phyloP scores from a whole-genome alignment of 768 basidiomycete genomes.

The Ramaria sp. region DNA sequence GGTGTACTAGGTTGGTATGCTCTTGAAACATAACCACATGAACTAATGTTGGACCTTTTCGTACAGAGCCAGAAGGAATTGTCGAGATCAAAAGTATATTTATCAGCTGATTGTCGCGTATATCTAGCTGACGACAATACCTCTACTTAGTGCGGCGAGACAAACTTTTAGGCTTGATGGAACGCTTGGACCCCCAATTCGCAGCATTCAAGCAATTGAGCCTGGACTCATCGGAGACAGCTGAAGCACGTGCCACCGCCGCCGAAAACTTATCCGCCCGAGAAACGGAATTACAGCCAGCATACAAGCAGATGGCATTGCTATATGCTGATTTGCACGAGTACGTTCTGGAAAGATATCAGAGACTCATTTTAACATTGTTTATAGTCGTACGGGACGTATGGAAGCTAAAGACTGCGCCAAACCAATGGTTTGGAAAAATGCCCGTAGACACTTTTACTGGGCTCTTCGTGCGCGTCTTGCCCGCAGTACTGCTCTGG shows the following conservation, averaged over 20 bases:
- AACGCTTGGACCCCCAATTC: slow-evolving; percentile 80
- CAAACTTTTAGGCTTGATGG: slow-evolving; percentile 86
- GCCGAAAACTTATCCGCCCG: slow-evolving; percentile 58
- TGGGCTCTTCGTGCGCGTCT: slow-evolving; percentile 85
- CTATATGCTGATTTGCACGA: slow-evolving; percentile 96
- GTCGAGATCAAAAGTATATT: slow-evolving; percentile 75
- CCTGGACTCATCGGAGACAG: slow-evolving; percentile 58
- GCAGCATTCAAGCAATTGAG: slow-evolving; percentile 70
- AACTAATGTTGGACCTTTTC: slow-evolving; percentile 20
- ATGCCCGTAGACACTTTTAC: slow-evolving; percentile 84
- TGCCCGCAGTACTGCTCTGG: slow-evolving; percentile 54
- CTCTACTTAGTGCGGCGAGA: slow-evolving; percentile 62
- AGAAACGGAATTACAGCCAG: slow-evolving; percentile 73
- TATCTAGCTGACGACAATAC: background rate
- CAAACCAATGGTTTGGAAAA: slow-evolving; percentile 76
- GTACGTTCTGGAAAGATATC: slow-evolving; percentile 33
- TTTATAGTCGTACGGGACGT: slow-evolving; percentile 74
- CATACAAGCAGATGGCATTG: slow-evolving; percentile 88
- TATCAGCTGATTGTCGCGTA: background rate
- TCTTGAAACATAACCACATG: no score
- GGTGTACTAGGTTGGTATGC: slow-evolving; percentile 50
- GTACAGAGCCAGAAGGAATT: slow-evolving; percentile 82
- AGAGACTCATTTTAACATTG: background rate
- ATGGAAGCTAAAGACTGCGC: slow-evolving; percentile 99
- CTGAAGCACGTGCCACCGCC: slow-evolving; percentile 66